Evolutionary conservation across 148 eudicot species (phyloP).

Genomic region (Vaccinium myrtillus): DNA sequence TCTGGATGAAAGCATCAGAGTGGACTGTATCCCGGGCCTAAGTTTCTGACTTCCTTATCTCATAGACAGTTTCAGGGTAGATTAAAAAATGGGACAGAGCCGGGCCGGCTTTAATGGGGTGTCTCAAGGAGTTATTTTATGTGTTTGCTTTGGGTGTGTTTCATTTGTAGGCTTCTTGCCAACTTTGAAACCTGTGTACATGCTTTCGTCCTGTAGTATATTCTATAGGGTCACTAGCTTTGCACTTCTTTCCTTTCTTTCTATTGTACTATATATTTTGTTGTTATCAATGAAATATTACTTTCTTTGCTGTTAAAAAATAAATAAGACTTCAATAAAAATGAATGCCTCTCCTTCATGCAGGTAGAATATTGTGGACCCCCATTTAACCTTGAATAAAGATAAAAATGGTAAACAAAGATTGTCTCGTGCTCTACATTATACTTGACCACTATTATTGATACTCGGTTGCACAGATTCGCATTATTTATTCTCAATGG

Average conservation of each 20-base stretch:
- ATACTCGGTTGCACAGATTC: conserved; percentile 41
- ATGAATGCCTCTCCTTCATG: background rate
- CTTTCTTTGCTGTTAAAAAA: too few relatives aligned
- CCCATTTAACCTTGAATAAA: background rate
- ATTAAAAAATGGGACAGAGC: background rate
- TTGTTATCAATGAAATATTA: too few relatives aligned
- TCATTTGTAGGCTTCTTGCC: too few relatives aligned
- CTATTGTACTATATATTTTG: too few relatives aligned
- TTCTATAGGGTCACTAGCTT: too few relatives aligned
- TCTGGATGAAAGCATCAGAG: too few relatives aligned
- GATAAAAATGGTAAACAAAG: background rate
- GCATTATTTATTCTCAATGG: conserved; percentile 53
- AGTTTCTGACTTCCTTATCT: background rate
- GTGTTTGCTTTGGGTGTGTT: too few relatives aligned
- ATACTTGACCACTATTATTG: background rate
- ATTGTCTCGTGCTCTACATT: background rate
- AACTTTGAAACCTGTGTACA: too few relatives aligned
- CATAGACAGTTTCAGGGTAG: background rate
- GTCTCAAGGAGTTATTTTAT: too few relatives aligned
- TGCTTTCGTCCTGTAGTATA: too few relatives aligned
- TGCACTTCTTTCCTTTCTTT: too few relatives aligned
- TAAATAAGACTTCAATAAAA: background rate
- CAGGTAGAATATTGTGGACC: background rate
- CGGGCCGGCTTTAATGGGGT: too few relatives aligned
- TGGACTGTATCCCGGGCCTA: background rate